Percentiles rank a stretch among this genome's conserved stretches.
Evolutionary conservation across 345 rosid genomes (phyloP).

Genomic region (Citrus sinensis): DNA sequence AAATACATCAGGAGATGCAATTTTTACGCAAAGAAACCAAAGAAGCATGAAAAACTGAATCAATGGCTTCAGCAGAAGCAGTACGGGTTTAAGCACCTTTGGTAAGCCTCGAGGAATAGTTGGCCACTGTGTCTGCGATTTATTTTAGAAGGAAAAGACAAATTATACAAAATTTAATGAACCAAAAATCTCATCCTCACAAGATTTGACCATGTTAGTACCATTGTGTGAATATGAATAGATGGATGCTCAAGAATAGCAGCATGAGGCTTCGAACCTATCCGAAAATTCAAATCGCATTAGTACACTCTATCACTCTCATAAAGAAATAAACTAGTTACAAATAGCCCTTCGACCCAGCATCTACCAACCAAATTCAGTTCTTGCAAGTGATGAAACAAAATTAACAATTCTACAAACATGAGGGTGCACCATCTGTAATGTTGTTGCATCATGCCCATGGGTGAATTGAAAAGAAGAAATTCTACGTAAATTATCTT

Average conservation of each 20-base stretch:
- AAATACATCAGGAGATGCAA: conserved; percentile 75
- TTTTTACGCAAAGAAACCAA: conserved; percentile 78
- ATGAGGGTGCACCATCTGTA: too few relatives aligned
- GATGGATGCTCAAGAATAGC: conserved; percentile 63
- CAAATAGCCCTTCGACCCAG: neutral
- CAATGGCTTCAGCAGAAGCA: conserved; percentile 76
- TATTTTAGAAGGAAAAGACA: neutral
- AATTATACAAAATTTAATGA: neutral
- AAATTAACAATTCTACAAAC: neutral
- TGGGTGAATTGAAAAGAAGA: neutral
- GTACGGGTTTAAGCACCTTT: conserved; percentile 54
- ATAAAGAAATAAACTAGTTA: neutral
- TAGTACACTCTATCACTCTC: neutral
- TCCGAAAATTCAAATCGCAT: conserved; percentile 6
- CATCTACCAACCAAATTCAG: neutral
- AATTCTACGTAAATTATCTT: neutral
- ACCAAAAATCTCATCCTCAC: neutral
- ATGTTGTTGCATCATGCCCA: neutral
- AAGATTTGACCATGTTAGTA: conserved; percentile 22
- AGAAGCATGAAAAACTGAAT: conserved; percentile 76
- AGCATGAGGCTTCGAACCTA: conserved; percentile 83
- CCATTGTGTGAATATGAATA: conserved; percentile 86
- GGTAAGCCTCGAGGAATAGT: conserved; percentile 43
- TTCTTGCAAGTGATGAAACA: neutral
- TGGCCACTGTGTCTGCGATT: conserved; percentile 62